Base-by-base conservation (phyloP, 1,139 yeast species). In the Hanseniaspora gamundiae region DNA sequence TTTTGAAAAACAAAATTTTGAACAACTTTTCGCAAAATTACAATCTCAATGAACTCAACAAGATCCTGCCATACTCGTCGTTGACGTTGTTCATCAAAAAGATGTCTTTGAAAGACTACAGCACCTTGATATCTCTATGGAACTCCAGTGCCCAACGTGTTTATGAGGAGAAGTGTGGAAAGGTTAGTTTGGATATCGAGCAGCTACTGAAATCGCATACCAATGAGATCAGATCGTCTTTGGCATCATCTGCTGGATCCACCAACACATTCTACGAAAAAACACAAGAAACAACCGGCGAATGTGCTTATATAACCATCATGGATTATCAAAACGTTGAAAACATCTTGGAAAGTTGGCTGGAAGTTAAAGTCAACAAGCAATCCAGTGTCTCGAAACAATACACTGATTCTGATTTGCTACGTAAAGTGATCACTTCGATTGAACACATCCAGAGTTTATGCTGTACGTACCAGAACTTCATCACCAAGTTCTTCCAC, bases 401-500 rank as follows among this genome's bases (percentile, higher is more conserved):
- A 11, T 41, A 39, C 19, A 33, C 28, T n/a, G 42, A 44, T 6
- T 38, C 42, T 29, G 14, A 20, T 9, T 29, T 39, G 20, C 16
- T 44, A 14, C 20, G 33, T 8, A 20, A 39, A 14, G 40, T 44
- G 8, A 26, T 44, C 31, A 5, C 36, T 36, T 5, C 45, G 11
- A 39, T 49, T 4, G 45, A 51, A 35, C 39, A 41, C 16, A 19
- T 70, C 20, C 62, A 65, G 36, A 54, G 60, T 41, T 61, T 71
- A 2, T 67, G 83, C 17, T 61, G 77, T 11, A 68, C 73, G 11
- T 76, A 84, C 42, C 94, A 84, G 52, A 78, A 74, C 52, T 78
- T 85, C 48, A 57, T 81, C 16, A 75, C 75, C 10, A 65, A 64
- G 16, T 70, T 86, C 46, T 86, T 87, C 64, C 93, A 84, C 50